phyloP scores from a whole-genome alignment of 2,329 filamentous ascomycete species.

The Alternaria sp. region DNA sequence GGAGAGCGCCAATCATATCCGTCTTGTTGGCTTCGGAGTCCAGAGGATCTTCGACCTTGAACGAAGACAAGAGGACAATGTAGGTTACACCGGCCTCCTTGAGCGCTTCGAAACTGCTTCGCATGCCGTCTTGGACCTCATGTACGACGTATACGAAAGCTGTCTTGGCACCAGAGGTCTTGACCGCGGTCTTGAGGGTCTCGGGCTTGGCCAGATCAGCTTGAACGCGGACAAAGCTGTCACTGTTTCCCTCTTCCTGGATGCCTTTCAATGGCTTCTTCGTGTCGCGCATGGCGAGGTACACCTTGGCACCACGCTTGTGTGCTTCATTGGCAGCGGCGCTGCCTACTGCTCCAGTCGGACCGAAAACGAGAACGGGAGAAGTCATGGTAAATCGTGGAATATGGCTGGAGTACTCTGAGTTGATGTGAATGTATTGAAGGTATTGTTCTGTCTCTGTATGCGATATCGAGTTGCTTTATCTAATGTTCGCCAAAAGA shows the following conservation, averaged over 20 bases:
- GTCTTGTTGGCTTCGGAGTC: neutral
- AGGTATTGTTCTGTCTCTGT: neutral
- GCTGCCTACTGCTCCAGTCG: conserved; percentile 56
- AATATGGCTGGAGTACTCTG: neutral
- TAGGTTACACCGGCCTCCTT: conserved; percentile 54
- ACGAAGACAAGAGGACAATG: conserved; percentile 52
- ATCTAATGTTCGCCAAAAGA: neutral
- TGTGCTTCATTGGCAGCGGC: conserved; percentile 50
- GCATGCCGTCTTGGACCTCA: conserved; percentile 49
- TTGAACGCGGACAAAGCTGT: conserved; percentile 47
- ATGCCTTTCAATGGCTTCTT: conserved; percentile 52
- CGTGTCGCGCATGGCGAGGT: conserved; percentile 57
- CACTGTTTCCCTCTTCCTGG: conserved; percentile 30
- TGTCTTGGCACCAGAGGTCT: conserved; percentile 50
- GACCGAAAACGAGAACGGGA: conserved; percentile 54
- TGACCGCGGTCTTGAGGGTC: conserved; percentile 51
- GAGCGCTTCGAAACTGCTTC: conserved; percentile 50
- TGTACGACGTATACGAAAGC: conserved; percentile 58
- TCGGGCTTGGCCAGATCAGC: conserved; percentile 55
- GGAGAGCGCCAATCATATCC: conserved; percentile 22
- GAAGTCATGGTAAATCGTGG: neutral
- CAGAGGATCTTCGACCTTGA: conserved; percentile 4
- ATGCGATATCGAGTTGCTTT: neutral
- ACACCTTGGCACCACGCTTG: conserved; percentile 52
- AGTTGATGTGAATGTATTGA: neutral